A percentile compares a stretch with the other conserved stretches of the same genome.
Evolutionary conservation across 768 basidiomycete genomes (phyloP).

Genomic region (Fomitopsis serialis): DNA sequence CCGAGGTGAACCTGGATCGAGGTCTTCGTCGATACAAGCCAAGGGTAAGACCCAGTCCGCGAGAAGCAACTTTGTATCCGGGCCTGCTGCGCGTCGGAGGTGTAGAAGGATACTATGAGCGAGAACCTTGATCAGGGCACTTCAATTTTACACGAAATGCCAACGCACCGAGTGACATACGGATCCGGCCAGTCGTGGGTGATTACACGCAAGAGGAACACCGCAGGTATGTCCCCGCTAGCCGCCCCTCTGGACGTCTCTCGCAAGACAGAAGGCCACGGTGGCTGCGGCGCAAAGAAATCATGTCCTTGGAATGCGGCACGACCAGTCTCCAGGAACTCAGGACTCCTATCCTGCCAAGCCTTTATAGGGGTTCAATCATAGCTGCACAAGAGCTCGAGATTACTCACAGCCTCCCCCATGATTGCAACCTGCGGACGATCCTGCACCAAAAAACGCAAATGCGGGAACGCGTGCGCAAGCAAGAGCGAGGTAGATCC

Average conservation of each 20-base stretch:
- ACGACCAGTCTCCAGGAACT: conserved; percentile 47
- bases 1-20: conserved; percentile 10
- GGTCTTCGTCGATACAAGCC: conserved; percentile 52
- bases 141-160: too few relatives aligned
- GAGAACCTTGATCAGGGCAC: too few relatives aligned
- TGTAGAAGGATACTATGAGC: conserved; percentile 40
- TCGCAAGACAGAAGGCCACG: conserved; percentile 5
- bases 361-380: conserved; percentile 29
- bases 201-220: conserved; percentile 67
- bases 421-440: conserved; percentile 47
- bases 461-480: conserved; percentile 31
- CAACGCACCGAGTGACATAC: conserved; percentile 26
- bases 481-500: conserved; percentile 46
- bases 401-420: conserved; percentile 27
- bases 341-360: conserved; percentile 55
- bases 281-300: conserved; percentile 63
- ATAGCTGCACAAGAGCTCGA: not conserved
- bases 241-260: not conserved
- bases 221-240: conserved; percentile 33
- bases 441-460: conserved; percentile 62
- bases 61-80: conserved; percentile 56
- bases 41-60: conserved; percentile 69
- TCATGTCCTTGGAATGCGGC: conserved; percentile 67
- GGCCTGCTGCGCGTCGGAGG: conserved; percentile 34
- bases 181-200: conserved; percentile 78